Percentiles rank a stretch among this genome's conserved stretches.
Conservation (phyloP, 1,284 basidiomycete genomes). For the Tremellales sp. region DNA sequence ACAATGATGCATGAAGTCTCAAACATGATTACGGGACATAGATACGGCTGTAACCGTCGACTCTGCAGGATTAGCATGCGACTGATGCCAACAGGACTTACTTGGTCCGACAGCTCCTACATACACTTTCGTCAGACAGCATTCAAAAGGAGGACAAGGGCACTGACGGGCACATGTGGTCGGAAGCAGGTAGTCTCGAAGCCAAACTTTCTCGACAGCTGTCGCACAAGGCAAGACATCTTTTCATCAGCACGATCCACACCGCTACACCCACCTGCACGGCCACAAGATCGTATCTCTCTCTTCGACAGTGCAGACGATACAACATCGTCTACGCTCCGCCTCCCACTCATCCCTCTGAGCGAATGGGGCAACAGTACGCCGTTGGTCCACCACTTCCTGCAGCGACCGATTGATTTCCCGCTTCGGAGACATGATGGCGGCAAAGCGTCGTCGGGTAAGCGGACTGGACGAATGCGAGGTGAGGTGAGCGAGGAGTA, state of each 20-base stretch:
- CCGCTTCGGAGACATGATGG: slow-evolving; percentile 18
- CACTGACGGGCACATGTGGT: slow-evolving; percentile 45
- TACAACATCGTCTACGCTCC: slow-evolving; percentile 38
- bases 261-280: slow-evolving; percentile 28
- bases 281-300: slow-evolving; percentile 47
- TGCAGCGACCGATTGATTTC: slow-evolving; percentile 9
- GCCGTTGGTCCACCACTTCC: slow-evolving; percentile 19
- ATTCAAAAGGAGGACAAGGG: no score
- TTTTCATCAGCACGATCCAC: not conserved
- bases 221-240: slow-evolving; percentile 44
- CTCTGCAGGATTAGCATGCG: slow-evolving; percentile 15
- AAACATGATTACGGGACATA: slow-evolving; percentile 30
- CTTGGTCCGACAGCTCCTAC: slow-evolving; percentile 27
- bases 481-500: slow-evolving; percentile 46
- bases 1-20: no score
- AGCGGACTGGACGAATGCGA: slow-evolving; percentile 31
- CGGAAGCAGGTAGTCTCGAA: slow-evolving; percentile 32
- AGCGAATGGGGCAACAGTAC: slow-evolving; percentile 11
- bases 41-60: slow-evolving; percentile 44
- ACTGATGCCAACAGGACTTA: slow-evolving; percentile 13
- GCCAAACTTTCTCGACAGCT: slow-evolving; percentile 47
- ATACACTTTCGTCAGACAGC: not conserved
- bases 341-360: slow-evolving; percentile 38
- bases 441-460: slow-evolving; percentile 40
- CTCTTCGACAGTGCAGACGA: slow-evolving; percentile 44